phyloP scores from a whole-genome alignment of 495 filamentous ascomycete genomes.

The Neurospora discreta region DNA sequence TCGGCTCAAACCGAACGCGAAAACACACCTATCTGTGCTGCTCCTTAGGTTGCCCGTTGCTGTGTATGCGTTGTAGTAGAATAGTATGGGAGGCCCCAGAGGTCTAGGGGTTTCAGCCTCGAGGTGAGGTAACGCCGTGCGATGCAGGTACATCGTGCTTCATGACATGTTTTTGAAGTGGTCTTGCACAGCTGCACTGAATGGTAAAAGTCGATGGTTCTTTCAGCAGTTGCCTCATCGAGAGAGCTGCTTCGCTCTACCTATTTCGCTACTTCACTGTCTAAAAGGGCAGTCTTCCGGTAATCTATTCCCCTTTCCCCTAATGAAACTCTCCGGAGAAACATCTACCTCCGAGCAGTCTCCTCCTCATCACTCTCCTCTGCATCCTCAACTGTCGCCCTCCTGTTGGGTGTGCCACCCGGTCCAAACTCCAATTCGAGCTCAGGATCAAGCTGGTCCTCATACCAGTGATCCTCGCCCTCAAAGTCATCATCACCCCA shows the following conservation, averaged over 20 bases:
- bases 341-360: neutral
- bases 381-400: neutral
- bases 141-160: neutral
- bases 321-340: neutral
- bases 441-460: neutral
- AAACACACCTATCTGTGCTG: neutral
- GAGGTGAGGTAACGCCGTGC: neutral
- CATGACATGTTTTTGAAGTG: neutral
- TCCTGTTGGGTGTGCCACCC: neutral
- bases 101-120: neutral
- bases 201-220: neutral
- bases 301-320: neutral
- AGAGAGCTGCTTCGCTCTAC: neutral
- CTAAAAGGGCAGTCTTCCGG: neutral
- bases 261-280: neutral
- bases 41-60: neutral
- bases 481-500: neutral
- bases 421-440: neutral
- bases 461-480: constrained; percentile 17
- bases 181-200: neutral
- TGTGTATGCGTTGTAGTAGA: neutral
- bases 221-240: neutral
- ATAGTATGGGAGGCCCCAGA: neutral
- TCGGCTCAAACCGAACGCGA: neutral
- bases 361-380: constrained; percentile 5